A percentile compares a stretch with the other conserved stretches of the same genome.
These are phyloP conservation scores for Annulohypoxylon bovei DNA, from an alignment of 495 filamentous ascomycete genomes.

Conservation along the genomic window DNA sequence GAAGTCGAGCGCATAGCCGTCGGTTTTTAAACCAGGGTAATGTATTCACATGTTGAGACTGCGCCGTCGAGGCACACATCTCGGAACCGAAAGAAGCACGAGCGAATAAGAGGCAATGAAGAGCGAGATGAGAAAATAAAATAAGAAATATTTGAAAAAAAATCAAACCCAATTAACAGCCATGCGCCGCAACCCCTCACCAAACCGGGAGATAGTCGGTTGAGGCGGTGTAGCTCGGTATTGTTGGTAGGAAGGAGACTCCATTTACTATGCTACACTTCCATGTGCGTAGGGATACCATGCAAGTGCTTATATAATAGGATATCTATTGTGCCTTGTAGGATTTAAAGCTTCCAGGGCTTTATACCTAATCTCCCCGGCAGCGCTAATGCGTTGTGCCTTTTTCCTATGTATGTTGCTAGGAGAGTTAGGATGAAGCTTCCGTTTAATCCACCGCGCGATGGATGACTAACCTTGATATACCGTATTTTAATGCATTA, in stretches of 20 bases:
- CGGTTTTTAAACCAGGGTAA: neutral
- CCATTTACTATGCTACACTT: neutral
- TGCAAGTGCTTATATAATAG: neutral
- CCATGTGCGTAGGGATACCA: conserved; percentile 7
- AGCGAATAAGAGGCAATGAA: neutral
- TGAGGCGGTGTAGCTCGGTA: conserved; percentile 8
- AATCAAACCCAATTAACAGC: neutral
- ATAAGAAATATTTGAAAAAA: neutral
- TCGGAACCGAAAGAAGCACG: neutral
- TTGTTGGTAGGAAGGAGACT: neutral
- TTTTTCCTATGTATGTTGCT: neutral
- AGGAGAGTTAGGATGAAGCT: neutral
- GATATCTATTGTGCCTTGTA: neutral
- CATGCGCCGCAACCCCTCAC: neutral
- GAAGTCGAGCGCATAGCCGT: neutral
- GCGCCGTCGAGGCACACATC: neutral
- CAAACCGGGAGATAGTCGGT: neutral
- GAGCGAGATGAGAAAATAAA: neutral
- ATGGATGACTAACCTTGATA: conserved; percentile 29
- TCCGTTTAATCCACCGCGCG: conserved; percentile 6
- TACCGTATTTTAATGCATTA: neutral
- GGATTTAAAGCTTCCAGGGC: neutral
- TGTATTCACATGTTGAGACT: neutral
- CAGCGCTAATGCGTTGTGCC: neutral
- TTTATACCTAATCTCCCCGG: neutral